A percentile compares a stretch with the other conserved stretches of the same genome.
phyloP scores from a whole-genome alignment of 2,329 filamentous ascomycete species.

The Exophiala oligosperma region DNA sequence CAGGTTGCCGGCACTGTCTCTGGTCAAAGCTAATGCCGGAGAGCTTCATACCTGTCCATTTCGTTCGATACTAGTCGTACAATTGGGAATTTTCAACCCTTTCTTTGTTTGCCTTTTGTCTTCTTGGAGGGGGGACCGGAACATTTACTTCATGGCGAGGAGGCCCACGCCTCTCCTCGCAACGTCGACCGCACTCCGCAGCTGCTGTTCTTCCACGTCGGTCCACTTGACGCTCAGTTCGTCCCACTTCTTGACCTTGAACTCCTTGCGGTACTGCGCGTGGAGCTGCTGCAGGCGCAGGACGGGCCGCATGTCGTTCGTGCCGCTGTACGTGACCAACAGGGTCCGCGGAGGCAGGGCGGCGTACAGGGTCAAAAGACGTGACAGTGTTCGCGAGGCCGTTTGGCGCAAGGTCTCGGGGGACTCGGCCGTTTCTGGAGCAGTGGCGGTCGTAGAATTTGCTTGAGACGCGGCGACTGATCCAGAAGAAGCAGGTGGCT shows the following conservation, averaged over 20 bases:
- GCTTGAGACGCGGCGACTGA: conserved; percentile 1
- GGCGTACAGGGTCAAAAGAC: conserved; percentile 56
- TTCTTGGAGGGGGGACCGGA: no score
- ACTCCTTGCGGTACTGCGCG: conserved; percentile 57
- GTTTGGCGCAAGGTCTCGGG: conserved; percentile 39
- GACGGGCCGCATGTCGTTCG: conserved; percentile 60
- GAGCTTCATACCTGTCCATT: no score
- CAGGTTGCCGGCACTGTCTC: no score
- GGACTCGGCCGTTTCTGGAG: conserved; percentile 6
- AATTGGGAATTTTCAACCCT: no score
- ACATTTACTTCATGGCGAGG: conserved; percentile 55
- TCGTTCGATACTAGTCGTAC: no score
- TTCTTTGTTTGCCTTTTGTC: no score
- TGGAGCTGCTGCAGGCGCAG: conserved; percentile 58
- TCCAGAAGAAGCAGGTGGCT: conserved; percentile 1
- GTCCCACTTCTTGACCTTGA: conserved; percentile 62
- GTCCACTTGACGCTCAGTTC: conserved; percentile 64
- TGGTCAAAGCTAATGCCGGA: no score
- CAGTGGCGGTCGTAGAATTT: conserved; percentile 17
- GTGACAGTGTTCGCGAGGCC: conserved; percentile 51
- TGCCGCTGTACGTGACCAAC: conserved; percentile 65
- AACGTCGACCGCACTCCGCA: conserved; percentile 56
- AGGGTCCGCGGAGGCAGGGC: conserved; percentile 56
- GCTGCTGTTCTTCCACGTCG: conserved; percentile 61
- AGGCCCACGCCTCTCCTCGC: conserved; percentile 62